Base-by-base conservation (phyloP, 306 rosid species). In the Phaseolus lunatus region DNA sequence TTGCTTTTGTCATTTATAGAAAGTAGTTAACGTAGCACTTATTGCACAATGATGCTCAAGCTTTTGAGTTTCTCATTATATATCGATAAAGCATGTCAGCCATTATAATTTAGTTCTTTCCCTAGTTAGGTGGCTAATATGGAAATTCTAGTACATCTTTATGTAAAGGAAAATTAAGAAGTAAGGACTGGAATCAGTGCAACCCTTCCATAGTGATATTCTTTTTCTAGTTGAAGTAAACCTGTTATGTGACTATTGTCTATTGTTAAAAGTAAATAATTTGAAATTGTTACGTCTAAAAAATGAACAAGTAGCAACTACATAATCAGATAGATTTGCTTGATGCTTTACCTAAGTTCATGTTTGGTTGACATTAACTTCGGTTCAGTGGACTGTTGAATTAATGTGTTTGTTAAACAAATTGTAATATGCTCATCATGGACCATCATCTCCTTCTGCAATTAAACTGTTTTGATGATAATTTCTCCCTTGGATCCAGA, bases 1-100 rank as follows among this genome's bases (percentile, higher is more conserved):
- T 45, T 70, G 57, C 63, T 73, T 73, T 35, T 37, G 37, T 33
- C 50, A 81, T 69, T 75, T 29, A 27, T 48, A 66, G 37, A 62
- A 54, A 67, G 66, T 58, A 56, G 48, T 58, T 23, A 16, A 24
- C 24, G 10, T 45, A 33, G 50, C 35, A 35, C 33, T 69, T 48
- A 75, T 11, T 27, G 22, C 5, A 10, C 50, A 61, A 50, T 61
- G 68, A 18, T 67, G 58, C 66, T 48, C 41, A 68, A 9, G 16
- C 35, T 69, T 57, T 68, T 15, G 77, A 48, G 49, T 52, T 67
- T 57, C 75, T 61, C 31, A 31, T 29, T 47, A 7, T 57, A 66
- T 37, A 39, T 8, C 37, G 13, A 66, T 12, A 73, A 49, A 24
- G 47, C 33, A 37, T 18, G 3, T 27, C 19, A 48, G 41, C 56